These are phyloP conservation scores for Metarhizium guizhouense DNA, from an alignment of 2,329 filamentous ascomycete genomes.

Conservation along the genomic window DNA sequence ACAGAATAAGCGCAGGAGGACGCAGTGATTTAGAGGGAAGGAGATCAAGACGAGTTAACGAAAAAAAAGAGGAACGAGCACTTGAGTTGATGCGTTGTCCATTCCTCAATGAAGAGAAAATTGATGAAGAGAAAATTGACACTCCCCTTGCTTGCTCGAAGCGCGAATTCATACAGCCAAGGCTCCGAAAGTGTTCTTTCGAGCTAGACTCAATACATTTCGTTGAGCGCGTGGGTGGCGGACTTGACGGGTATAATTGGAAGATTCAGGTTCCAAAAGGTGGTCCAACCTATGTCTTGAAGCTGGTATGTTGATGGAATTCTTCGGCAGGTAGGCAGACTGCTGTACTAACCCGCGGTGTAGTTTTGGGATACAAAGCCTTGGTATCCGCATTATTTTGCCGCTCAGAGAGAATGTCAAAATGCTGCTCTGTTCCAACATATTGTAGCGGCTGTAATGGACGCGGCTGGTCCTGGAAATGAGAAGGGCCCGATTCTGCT, in stretches of 20 bases:
- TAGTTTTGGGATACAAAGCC: conserved; percentile 1
- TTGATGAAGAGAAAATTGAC: neutral
- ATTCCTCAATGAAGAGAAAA: neutral
- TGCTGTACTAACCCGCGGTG: neutral
- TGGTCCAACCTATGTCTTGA: neutral
- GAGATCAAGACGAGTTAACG: neutral
- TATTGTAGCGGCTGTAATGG: neutral
- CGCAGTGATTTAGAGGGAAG: neutral
- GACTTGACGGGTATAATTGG: conserved; percentile 2
- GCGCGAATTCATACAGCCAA: neutral
- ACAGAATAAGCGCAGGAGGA: neutral
- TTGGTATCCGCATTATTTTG: neutral
- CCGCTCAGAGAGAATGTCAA: conserved; percentile 2
- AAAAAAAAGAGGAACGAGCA: neutral
- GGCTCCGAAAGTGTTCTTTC: neutral
- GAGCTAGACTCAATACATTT: neutral
- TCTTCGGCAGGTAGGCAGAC: neutral
- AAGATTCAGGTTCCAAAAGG: neutral
- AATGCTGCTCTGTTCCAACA: conserved; percentile 1
- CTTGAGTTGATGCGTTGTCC: neutral
- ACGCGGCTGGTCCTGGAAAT: neutral
- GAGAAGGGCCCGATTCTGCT: neutral
- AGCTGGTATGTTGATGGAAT: neutral
- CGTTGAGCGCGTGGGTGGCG: neutral
- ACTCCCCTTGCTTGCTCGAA: neutral